These are phyloP conservation scores for Pythium graminicola DNA, from an alignment of 352 stramenopile genomes.

Conservation along the genomic window DNA sequence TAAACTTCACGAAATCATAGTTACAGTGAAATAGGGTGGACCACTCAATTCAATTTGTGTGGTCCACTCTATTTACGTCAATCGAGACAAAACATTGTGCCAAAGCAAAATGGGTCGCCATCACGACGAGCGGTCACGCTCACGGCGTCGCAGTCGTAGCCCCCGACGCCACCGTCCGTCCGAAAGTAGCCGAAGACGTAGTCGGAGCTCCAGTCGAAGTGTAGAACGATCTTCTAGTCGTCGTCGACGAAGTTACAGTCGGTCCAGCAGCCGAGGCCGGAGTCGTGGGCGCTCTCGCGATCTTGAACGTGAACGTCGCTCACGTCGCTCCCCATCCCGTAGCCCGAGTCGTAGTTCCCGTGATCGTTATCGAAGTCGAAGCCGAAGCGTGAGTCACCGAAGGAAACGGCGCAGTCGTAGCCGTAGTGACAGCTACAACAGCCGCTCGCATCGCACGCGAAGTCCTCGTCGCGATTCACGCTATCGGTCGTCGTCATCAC, in stretches of 20 bases:
- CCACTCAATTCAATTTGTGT: too few species aligned
- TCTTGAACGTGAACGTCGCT: neutral
- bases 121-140: slow-evolving; percentile 5
- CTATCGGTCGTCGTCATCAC: slow-evolving; percentile 3
- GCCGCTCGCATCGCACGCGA: slow-evolving; percentile 18
- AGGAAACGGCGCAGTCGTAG: slow-evolving; percentile 11
- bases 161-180: slow-evolving; percentile 1
- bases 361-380: slow-evolving; percentile 14
- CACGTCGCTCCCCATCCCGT: slow-evolving; percentile 1
- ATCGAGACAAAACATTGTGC: too few species aligned
- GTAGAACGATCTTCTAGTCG: slow-evolving; percentile 11
- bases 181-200: slow-evolving; percentile 10
- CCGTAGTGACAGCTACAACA: slow-evolving; percentile 15
- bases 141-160: slow-evolving; percentile 17
- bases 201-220: slow-evolving; percentile 13
- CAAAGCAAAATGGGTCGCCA: slow-evolving; percentile 13
- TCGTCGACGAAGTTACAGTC: slow-evolving; percentile 23
- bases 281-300: slow-evolving; percentile 8
- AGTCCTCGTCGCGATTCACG: slow-evolving; percentile 4
- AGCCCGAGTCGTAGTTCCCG: slow-evolving; percentile 3
- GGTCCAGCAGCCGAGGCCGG: slow-evolving; percentile 22
- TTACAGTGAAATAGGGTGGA: too few species aligned
- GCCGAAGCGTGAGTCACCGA: slow-evolving; percentile 13
- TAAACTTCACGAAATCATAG: too few species aligned
- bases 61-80: too few species aligned